These are phyloP conservation scores for Lomentospora prolificans DNA, from an alignment of 2,329 filamentous ascomycete species.

Conservation along the genomic window DNA sequence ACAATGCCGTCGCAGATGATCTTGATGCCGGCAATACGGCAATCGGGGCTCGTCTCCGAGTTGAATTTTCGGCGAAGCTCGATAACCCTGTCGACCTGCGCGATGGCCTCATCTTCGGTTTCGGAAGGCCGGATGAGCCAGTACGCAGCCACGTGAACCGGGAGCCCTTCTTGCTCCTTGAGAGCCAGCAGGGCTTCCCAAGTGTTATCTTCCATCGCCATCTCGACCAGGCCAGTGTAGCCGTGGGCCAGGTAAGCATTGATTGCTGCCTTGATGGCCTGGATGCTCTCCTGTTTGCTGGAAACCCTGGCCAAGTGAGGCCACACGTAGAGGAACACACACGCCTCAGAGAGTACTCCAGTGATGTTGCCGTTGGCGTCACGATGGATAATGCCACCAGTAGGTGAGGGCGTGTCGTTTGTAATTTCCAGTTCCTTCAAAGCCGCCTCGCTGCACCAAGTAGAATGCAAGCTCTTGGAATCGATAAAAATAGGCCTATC, in stretches of 20 bases:
- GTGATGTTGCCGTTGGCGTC: constrained; percentile 35
- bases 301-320: constrained; percentile 40
- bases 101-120: constrained; percentile 28
- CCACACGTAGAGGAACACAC: constrained; percentile 43
- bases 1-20: constrained; percentile 56
- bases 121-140: constrained; percentile 44
- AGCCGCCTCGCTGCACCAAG: constrained; percentile 44
- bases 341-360: constrained; percentile 42
- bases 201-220: constrained; percentile 51
- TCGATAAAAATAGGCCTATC: constrained; percentile 46
- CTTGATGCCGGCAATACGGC: constrained; percentile 51
- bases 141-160: constrained; percentile 42
- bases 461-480: constrained; percentile 45
- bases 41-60: constrained; percentile 23
- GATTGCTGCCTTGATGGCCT: constrained; percentile 37
- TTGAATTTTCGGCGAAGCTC: constrained; percentile 28
- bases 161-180: constrained; percentile 23
- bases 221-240: constrained; percentile 46
- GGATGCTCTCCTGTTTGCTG: constrained; percentile 35
- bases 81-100: constrained; percentile 39
- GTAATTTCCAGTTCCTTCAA: constrained; percentile 38
- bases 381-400: constrained; percentile 42
- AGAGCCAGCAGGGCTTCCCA: constrained; percentile 42
- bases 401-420: constrained; percentile 27
- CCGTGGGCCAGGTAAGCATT: constrained; percentile 39